Evolutionary conservation across 805 yeast species (phyloP).

Genomic region (Saccharomycopsis schoenii): DNA sequence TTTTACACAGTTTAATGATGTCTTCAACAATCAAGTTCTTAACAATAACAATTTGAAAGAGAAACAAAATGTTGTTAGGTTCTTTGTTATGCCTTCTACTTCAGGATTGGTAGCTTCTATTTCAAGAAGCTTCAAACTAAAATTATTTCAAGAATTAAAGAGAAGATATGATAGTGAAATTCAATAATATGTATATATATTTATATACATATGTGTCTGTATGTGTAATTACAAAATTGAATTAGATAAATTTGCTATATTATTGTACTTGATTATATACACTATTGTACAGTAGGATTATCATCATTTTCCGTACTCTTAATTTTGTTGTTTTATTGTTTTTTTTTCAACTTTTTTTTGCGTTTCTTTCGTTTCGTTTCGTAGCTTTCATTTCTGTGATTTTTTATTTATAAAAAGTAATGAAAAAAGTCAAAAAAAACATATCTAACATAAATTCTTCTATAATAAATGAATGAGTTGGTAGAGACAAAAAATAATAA

Average conservation of each 20-base stretch:
- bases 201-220: too few relatives aligned
- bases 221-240: too few relatives aligned
- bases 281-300: background rate
- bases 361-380: background rate
- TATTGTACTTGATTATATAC: background rate
- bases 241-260: background rate
- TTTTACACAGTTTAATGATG: conserved; percentile 1
- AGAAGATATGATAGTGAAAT: background rate
- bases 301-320: background rate
- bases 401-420: background rate
- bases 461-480: background rate
- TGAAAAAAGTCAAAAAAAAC: background rate
- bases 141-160: conserved; percentile 7
- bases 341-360: background rate
- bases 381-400: background rate
- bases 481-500: background rate
- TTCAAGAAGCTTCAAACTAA: conserved; percentile 5
- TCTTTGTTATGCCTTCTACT: conserved; percentile 11
- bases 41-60: background rate
- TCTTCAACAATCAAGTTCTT: background rate
- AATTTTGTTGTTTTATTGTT: background rate
- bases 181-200: background rate
- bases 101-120: conserved; percentile 14
- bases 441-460: conserved; percentile 1
- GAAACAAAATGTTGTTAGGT: background rate